Base-by-base conservation (phyloP, 352 stramenopile genomes). In the Phytopythium mirpurense region DNA sequence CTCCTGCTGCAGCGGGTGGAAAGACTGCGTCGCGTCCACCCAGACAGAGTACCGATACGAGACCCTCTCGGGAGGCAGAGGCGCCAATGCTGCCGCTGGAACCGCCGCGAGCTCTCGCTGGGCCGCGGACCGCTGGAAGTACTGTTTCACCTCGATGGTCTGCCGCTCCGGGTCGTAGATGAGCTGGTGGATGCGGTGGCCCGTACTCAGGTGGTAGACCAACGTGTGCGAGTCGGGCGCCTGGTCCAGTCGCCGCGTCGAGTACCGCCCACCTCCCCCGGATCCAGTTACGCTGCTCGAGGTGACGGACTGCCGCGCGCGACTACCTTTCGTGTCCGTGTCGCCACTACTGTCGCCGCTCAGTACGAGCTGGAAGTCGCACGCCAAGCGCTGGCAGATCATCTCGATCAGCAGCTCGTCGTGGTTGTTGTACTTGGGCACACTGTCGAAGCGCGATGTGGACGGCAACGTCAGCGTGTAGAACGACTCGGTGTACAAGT, bases 81-180 rank as follows among this genome's bases (percentile, higher is more conserved):
- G 18, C 51, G 42, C 29, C 9, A 32, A 31, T 1, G 46, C 16
- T 5, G 24, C 12, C 9, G 23, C 5, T n/a, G 63, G 63, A 0
- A 60, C 52, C 57, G 68, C 49, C 2, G 54, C 51, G 29, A 70
- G 55, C 24, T 68, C 63, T 26, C 63, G 61, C 27, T 18, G 26
- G 4, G 15, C 42, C 69, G 53, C 29, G 51, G 74, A 54, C 2
- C 75, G 78, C 31, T 86, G 72, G 29, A 86, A 65, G 60, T 86
- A 93, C 40, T 74, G 60, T 51, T 90, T 90, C 10, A 93, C 81
- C 51, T 93, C 80, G 40, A 93, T 83, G 1, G 75, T 84, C 49
- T 90, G 78, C 5, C 74, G 65, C 37, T 87, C 70, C 10, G 75
- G 62, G 43, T 93, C 79, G 44, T 91, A 88, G 40, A 86, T 86